Conservation (phyloP, 1,284 basidiomycete species). For the Rugosomyces carneus region DNA sequence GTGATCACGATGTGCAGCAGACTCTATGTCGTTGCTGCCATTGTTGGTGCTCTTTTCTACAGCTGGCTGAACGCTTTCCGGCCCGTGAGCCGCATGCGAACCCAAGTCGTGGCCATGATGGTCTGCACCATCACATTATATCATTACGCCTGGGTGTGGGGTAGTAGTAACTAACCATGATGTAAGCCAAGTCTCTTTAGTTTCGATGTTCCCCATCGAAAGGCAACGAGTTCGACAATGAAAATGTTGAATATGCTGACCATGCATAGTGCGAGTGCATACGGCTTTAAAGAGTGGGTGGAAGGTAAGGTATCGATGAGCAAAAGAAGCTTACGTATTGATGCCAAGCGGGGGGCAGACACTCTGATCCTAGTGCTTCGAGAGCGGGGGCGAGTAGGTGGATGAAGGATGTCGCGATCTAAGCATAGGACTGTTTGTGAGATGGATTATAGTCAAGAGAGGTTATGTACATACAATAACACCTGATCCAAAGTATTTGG, state of each 20-base stretch:
- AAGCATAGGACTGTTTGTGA: background rate
- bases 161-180: slow-evolving; percentile 40
- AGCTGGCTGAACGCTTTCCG: slow-evolving; percentile 34
- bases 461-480: slow-evolving; percentile 60
- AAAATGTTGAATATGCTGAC: slow-evolving; percentile 80
- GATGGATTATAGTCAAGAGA: slow-evolving; percentile 2
- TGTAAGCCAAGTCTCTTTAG: slow-evolving; percentile 46
- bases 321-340: slow-evolving; percentile 54
- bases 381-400: slow-evolving; percentile 78
- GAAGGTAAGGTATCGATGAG: background rate
- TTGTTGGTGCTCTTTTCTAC: slow-evolving; percentile 2
- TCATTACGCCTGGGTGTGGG: background rate
- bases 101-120: slow-evolving; percentile 61
- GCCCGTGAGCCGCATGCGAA: slow-evolving; percentile 66
- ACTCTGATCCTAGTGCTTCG: slow-evolving; percentile 64
- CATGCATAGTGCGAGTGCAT: slow-evolving; percentile 76
- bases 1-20: slow-evolving; percentile 12
- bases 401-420: slow-evolving; percentile 91
- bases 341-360: slow-evolving; percentile 68
- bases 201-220: slow-evolving; percentile 70
- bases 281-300: slow-evolving; percentile 44
- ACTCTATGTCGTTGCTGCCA: slow-evolving; percentile 21
- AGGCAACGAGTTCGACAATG: slow-evolving; percentile 79
- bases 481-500: slow-evolving; percentile 94
- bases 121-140: slow-evolving; percentile 31